Percentiles rank a stretch among this genome's conserved stretches.
These are phyloP conservation scores for Lagerstroemia speciosa DNA, from an alignment of 345 rosid genomes.

Conservation along the genomic window DNA sequence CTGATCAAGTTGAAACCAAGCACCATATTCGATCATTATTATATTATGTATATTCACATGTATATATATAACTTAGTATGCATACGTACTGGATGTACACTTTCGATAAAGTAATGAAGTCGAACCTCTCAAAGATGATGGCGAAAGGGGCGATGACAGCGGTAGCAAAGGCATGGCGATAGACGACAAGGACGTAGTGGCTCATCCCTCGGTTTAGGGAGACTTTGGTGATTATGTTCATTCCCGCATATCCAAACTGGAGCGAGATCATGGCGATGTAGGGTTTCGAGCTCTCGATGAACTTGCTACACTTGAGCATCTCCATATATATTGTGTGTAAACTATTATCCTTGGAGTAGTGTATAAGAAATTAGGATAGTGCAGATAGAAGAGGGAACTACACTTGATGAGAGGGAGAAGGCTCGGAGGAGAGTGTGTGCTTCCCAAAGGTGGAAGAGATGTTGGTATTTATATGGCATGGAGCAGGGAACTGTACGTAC, in stretches of 20 bases:
- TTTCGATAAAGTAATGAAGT: not conserved
- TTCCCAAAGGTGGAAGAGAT: slow-evolving; percentile 18
- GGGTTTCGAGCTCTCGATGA: slow-evolving; percentile 60
- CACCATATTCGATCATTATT: no score
- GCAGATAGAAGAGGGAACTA: no score
- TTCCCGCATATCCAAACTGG: slow-evolving; percentile 91
- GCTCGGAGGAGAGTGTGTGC: not conserved
- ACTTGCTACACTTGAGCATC: slow-evolving; percentile 35
- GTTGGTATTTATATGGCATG: slow-evolving; percentile 22
- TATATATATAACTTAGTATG: no score
- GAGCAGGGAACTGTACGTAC: not conserved
- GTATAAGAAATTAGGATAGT: not conserved
- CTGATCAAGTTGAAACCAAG: slow-evolving; percentile 20
- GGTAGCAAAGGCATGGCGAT: slow-evolving; percentile 70
- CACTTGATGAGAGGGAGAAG: not conserved
- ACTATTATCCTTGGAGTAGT: not conserved
- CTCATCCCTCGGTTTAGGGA: slow-evolving; percentile 75
- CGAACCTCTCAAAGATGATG: slow-evolving; percentile 47
- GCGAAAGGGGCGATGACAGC: slow-evolving; percentile 65
- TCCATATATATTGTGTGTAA: slow-evolving; percentile 31
- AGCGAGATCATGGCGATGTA: slow-evolving; percentile 83
- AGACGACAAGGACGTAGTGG: slow-evolving; percentile 66
- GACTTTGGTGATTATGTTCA: slow-evolving; percentile 75
- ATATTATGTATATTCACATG: no score
- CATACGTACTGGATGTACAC: not conserved